Percentiles rank a stretch among this genome's conserved stretches.
Conservation (phyloP, 208 protist genomes). For the Acanthamoeba royreba region DNA sequence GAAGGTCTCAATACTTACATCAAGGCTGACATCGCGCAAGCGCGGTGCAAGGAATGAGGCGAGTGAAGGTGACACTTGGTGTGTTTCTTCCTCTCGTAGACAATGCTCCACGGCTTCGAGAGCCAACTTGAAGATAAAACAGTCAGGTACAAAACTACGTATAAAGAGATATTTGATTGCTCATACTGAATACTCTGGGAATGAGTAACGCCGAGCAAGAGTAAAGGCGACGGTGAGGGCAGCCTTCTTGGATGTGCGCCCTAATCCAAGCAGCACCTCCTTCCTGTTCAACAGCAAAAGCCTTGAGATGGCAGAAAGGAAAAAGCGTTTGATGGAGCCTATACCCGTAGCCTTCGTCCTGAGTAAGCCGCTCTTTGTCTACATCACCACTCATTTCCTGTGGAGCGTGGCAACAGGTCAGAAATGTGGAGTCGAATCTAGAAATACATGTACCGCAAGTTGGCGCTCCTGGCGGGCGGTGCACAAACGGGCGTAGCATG, state of each 20-base stretch:
- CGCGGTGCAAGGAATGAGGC: neutral
- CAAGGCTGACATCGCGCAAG: neutral
- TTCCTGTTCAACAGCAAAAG: neutral
- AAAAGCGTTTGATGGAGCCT: too few species aligned
- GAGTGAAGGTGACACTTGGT: neutral
- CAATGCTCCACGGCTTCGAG: neutral
- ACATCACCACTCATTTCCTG: too few species aligned
- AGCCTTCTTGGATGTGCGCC: neutral
- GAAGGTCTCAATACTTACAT: neutral
- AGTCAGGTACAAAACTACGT: neutral
- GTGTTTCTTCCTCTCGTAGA: neutral
- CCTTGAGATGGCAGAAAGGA: too few species aligned
- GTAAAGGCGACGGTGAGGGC: neutral
- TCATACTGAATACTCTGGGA: neutral
- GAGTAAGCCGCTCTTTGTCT: too few species aligned
- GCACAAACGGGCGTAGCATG: too few species aligned
- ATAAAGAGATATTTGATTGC: neutral
- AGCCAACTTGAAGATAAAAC: neutral
- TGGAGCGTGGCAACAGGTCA: too few species aligned
- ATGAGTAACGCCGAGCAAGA: neutral
- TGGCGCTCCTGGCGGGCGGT: too few species aligned
- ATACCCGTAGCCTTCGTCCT: too few species aligned
- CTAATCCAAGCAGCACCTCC: neutral
- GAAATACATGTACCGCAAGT: too few species aligned
- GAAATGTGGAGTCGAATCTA: too few species aligned